Conservation (phyloP, 495 filamentous ascomycete genomes). For the Penicillium longicatenatum region DNA sequence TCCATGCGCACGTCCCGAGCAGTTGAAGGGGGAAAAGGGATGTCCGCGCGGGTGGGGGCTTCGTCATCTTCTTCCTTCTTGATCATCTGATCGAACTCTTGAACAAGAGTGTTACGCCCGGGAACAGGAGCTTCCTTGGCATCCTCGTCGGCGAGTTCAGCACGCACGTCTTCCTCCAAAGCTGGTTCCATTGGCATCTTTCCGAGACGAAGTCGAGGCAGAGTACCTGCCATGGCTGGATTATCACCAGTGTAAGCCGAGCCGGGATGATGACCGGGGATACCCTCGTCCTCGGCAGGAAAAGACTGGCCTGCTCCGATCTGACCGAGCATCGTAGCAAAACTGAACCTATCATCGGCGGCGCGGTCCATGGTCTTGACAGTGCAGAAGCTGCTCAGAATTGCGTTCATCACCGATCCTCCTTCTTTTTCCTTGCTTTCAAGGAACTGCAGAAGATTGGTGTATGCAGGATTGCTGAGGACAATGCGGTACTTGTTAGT, state of each 20-base stretch:
- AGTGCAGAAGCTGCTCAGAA: conserved; percentile 73
- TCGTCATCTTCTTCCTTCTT: conserved; percentile 91
- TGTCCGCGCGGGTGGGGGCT: conserved; percentile 69
- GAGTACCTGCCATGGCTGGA: conserved; percentile 51
- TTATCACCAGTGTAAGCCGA: conserved; percentile 73
- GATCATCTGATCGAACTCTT: conserved; percentile 82
- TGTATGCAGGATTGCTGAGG: conserved; percentile 75
- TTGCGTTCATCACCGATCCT: conserved; percentile 69
- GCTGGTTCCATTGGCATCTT: conserved; percentile 77
- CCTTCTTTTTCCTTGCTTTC: conserved; percentile 80
- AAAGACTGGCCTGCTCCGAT: conserved; percentile 61
- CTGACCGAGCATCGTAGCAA: conserved; percentile 76
- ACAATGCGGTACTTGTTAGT: conserved; percentile 85
- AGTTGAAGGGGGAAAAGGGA: conserved; percentile 83
- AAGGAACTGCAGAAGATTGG: conserved; percentile 81
- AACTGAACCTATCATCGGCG: conserved; percentile 74
- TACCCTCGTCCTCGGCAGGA: conserved; percentile 86
- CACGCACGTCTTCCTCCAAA: conserved; percentile 76
- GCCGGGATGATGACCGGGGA: conserved; percentile 86
- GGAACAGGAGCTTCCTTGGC: conserved; percentile 63
- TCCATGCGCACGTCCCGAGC: conserved; percentile 91
- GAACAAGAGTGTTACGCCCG: conserved; percentile 65
- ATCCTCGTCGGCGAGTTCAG: conserved; percentile 81
- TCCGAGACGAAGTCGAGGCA: conserved; percentile 71
- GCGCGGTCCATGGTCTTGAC: conserved; percentile 74